Evolutionary conservation across 805 yeast species (phyloP).

Genomic region (Zygotorulaspora chibaensis): DNA sequence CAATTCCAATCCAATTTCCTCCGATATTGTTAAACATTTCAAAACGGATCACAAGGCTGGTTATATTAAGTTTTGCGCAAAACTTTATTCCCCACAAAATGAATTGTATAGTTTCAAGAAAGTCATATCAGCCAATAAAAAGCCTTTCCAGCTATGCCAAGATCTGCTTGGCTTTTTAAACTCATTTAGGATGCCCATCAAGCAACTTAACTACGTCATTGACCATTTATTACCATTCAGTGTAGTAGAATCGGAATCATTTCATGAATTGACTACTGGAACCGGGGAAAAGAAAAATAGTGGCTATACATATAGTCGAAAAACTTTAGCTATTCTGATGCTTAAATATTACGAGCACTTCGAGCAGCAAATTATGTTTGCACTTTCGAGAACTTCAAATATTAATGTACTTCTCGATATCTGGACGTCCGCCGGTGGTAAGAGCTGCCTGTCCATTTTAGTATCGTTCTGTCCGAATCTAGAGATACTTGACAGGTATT

Average conservation of each 20-base stretch:
- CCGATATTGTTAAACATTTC: slow-evolving; percentile 4
- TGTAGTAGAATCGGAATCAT: slow-evolving; percentile 4
- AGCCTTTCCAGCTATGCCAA: slow-evolving; percentile 2
- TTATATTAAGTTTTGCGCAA: slow-evolving; percentile 3
- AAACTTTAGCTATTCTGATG: slow-evolving; percentile 1
- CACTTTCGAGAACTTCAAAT: slow-evolving; percentile 5
- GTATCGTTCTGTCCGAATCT: slow-evolving; percentile 3
- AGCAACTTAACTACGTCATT: slow-evolving; percentile 2
- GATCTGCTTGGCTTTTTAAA: background rate
- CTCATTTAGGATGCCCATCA: background rate
- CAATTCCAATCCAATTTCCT: background rate
- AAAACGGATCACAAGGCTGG: slow-evolving; percentile 4
- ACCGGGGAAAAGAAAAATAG: background rate
- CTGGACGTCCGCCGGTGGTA: slow-evolving; percentile 3
- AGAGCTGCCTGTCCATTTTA: slow-evolving; percentile 1
- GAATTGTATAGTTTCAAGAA: background rate
- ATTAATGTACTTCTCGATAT: slow-evolving; percentile 4
- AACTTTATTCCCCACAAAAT: slow-evolving; percentile 1
- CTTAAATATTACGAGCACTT: background rate
- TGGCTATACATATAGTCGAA: background rate
- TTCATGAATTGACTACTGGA: background rate
- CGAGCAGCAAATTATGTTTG: slow-evolving; percentile 2
- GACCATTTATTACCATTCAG: slow-evolving; percentile 2
- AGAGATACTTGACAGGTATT: background rate
- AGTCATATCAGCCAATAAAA: background rate